phyloP scores from a whole-genome alignment of 2,329 filamentous ascomycete species.

The Colletotrichum gigasporum region DNA sequence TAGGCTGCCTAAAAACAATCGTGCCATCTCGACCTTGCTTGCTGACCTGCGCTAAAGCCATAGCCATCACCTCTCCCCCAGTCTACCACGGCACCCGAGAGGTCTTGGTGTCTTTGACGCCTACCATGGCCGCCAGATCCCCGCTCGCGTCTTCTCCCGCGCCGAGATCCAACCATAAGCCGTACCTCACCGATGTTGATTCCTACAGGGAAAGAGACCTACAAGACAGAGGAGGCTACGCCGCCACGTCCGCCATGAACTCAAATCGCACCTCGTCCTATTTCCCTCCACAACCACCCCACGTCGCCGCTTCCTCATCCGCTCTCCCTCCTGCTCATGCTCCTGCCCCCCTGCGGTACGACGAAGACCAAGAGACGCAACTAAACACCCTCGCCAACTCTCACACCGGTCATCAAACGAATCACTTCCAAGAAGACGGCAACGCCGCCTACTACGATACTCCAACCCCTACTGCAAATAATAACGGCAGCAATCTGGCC shows the following conservation, averaged over 20 bases:
- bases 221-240: neutral
- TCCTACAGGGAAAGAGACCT: conserved; percentile 4
- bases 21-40: neutral
- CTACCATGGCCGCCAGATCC: conserved; percentile 22
- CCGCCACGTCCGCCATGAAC: conserved; percentile 7
- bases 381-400: conserved; percentile 35
- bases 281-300: conserved; percentile 24
- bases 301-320: neutral
- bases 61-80: neutral
- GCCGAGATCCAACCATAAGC: conserved; percentile 5
- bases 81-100: neutral
- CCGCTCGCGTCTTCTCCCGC: conserved; percentile 19
- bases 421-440: neutral
- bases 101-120: conserved; percentile 3
- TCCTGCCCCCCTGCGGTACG: neutral
- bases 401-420: neutral
- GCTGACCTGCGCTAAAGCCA: neutral
- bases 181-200: conserved; percentile 11
- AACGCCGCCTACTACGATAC: neutral
- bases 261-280: conserved; percentile 26
- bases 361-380: conserved; percentile 28
- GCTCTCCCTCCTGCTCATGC: neutral
- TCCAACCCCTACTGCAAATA: neutral
- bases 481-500: neutral
- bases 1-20: conserved; percentile 5